Percentiles rank a stretch among this genome's conserved stretches.
Evolutionary conservation across 495 filamentous ascomycete genomes (phyloP).

Genomic region (Parachaetomium inaequale): DNA sequence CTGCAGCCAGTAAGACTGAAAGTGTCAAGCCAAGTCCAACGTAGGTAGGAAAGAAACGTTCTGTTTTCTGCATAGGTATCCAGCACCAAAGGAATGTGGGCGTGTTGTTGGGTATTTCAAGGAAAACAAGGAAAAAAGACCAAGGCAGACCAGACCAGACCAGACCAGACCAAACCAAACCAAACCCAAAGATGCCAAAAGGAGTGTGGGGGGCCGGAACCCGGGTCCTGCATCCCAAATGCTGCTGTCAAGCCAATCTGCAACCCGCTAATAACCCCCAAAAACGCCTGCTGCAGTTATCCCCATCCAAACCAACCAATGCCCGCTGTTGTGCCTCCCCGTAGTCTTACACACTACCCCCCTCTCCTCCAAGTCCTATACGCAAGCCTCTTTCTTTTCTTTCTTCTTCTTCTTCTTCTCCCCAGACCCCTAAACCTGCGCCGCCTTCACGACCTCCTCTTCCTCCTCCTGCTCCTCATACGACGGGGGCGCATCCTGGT

Average conservation of each 20-base stretch:
- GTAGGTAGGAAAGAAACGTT: not conserved
- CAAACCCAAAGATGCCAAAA: not conserved
- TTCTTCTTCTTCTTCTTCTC: not conserved
- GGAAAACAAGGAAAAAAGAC: not conserved
- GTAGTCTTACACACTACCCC: not conserved
- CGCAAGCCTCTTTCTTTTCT: not conserved
- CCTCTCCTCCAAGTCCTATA: not conserved
- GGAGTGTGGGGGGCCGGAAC: not conserved
- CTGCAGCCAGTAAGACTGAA: not conserved
- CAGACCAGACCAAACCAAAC: not conserved
- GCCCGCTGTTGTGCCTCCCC: not conserved
- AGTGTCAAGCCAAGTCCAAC: not conserved
- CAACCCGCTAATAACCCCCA: not conserved
- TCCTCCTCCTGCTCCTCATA: constrained; percentile 34
- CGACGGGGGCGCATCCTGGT: constrained; percentile 40
- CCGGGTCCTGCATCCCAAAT: not conserved
- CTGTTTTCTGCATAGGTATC: not conserved
- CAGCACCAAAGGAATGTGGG: constrained; percentile 6
- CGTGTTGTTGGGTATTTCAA: constrained; percentile 6
- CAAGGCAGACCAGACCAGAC: not conserved
- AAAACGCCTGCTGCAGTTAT: constrained; percentile 9
- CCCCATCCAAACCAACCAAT: not conserved
- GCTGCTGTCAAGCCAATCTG: not conserved
- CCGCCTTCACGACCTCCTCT: constrained; percentile 18
- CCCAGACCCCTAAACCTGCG: constrained; percentile 7